Evolutionary conservation across 306 rosid genomes (phyloP).

Genomic region (Vigna trinervia): DNA sequence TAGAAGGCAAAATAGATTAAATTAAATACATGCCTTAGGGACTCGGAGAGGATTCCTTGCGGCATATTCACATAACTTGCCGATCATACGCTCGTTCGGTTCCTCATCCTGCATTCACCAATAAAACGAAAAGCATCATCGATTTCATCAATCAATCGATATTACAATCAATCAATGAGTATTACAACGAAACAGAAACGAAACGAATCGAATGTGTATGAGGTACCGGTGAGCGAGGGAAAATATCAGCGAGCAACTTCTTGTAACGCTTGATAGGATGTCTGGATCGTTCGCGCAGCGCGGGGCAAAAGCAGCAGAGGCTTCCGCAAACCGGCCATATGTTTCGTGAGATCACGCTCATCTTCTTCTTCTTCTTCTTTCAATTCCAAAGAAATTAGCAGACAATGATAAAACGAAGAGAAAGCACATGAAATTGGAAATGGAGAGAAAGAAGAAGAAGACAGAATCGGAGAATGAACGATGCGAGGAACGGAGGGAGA

Average conservation of each 20-base stretch:
- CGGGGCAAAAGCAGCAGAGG: constrained; percentile 81
- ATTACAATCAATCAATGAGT: background rate
- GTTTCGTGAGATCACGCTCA: constrained; percentile 77
- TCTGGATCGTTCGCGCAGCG: constrained; percentile 74
- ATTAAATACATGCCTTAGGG: constrained; percentile 59
- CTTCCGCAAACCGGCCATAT: constrained; percentile 83
- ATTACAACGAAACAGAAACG: background rate
- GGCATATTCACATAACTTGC: constrained; percentile 86
- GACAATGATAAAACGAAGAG: background rate
- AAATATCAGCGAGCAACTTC: constrained; percentile 75
- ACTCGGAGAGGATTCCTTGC: constrained; percentile 86
- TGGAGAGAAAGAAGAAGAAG: constrained; percentile 20
- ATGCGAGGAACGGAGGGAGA: background rate
- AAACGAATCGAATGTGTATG: background rate
- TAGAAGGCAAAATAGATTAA: background rate
- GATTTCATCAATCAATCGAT: background rate
- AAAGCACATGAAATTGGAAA: background rate
- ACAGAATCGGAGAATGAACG: background rate
- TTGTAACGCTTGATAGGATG: constrained; percentile 89
- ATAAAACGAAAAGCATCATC: background rate
- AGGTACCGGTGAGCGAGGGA: constrained; percentile 66
- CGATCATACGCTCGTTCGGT: constrained; percentile 82
- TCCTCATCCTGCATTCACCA: constrained; percentile 66
- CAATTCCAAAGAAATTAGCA: background rate
- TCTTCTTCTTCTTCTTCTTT: constrained; percentile 29